These are phyloP conservation scores for Gossypium laxum DNA, from an alignment of 441 rosid species.

Conservation along the genomic window DNA sequence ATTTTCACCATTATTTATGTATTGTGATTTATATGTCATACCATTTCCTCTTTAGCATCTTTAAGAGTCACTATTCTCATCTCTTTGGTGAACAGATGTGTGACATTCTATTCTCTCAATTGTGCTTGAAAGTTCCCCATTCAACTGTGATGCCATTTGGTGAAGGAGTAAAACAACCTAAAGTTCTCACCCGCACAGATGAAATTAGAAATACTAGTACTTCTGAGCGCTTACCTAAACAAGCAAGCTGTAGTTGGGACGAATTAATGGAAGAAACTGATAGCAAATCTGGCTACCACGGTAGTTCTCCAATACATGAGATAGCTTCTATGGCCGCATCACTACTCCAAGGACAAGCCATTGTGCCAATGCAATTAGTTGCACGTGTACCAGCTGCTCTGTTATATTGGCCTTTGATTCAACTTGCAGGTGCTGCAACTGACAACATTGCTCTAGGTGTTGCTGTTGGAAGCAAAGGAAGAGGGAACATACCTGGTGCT, in stretches of 20 bases:
- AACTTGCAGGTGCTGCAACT: slow-evolving; percentile 91
- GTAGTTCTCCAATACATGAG: slow-evolving; percentile 36
- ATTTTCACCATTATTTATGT: background rate
- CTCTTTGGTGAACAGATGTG: slow-evolving; percentile 65
- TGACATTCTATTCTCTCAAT: slow-evolving; percentile 89
- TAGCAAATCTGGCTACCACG: slow-evolving; percentile 33
- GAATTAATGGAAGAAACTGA: slow-evolving; percentile 45
- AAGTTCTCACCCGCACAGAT: slow-evolving; percentile 21
- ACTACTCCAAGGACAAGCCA: slow-evolving; percentile 81
- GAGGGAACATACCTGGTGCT: slow-evolving; percentile 94
- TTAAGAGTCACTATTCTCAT: slow-evolving; percentile 4
- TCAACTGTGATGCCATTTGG: slow-evolving; percentile 40
- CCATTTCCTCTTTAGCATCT: background rate
- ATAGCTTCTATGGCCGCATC: slow-evolving; percentile 91
- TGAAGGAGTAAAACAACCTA: slow-evolving; percentile 31
- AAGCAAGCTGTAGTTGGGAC: slow-evolving; percentile 27
- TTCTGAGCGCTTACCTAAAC: slow-evolving; percentile 33
- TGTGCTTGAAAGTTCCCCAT: slow-evolving; percentile 83
- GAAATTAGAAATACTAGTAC: slow-evolving; percentile 36
- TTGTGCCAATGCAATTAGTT: slow-evolving; percentile 90
- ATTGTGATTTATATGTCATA: background rate
- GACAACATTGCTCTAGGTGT: slow-evolving; percentile 93
- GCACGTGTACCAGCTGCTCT: slow-evolving; percentile 86
- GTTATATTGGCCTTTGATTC: slow-evolving; percentile 96
- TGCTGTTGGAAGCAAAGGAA: slow-evolving; percentile 99